Percentiles rank a stretch among this genome's conserved stretches.
phyloP scores from a whole-genome alignment of 768 basidiomycete genomes.

The Mrakia hoshinonis region DNA sequence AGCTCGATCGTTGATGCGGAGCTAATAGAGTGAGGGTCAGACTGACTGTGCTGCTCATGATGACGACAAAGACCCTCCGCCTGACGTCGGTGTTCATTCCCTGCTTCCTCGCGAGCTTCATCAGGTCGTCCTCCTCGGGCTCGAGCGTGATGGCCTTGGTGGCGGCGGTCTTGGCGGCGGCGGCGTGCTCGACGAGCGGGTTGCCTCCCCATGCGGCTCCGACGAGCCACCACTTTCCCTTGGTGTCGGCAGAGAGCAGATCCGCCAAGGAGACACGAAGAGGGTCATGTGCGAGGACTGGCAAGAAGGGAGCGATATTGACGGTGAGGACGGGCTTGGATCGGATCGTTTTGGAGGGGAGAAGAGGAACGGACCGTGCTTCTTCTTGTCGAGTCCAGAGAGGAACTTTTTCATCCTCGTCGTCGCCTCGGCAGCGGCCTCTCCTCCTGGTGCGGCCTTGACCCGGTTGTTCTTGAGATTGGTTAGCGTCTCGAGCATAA shows the following conservation, averaged over 20 bases:
- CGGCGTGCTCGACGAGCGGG: constrained; percentile 59
- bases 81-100: constrained; percentile 99
- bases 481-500: constrained; percentile 88
- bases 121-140: constrained; percentile 44
- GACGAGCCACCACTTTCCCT: constrained; percentile 98
- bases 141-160: constrained; percentile 5
- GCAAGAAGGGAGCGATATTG: background rate
- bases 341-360: too few relatives aligned
- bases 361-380: constrained; percentile 48
- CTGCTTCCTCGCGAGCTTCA: constrained; percentile 80
- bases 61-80: constrained; percentile 76
- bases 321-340: too few relatives aligned
- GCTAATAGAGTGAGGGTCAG: too few relatives aligned
- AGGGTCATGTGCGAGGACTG: constrained; percentile 75
- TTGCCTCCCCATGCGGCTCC: constrained; percentile 94
- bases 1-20: background rate
- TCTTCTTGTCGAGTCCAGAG: constrained; percentile 61
- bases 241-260: constrained; percentile 68
- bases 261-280: constrained; percentile 78
- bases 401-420: constrained; percentile 85
- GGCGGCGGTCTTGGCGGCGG: constrained; percentile 28
- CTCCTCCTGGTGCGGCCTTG: constrained; percentile 48
- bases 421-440: constrained; percentile 68
- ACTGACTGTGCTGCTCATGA: constrained; percentile 91
- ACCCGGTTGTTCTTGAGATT: constrained; percentile 88